phyloP scores from a whole-genome alignment of 768 basidiomycete species.

The Russula griseocarnosa region DNA sequence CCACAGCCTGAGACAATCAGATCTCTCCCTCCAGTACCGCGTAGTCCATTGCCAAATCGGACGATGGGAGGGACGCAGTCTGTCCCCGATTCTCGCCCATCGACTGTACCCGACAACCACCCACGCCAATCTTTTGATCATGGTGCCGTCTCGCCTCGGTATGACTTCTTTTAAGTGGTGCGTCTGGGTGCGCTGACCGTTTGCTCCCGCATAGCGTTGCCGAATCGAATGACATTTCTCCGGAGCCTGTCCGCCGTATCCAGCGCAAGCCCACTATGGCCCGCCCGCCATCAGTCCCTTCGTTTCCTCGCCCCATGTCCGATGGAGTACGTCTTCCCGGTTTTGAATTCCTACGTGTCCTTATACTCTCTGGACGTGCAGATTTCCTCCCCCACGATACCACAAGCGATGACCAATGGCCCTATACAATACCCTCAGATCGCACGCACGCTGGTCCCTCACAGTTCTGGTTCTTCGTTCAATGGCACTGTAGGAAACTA shows the following conservation, averaged over 20 bases:
- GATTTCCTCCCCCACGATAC: constrained; percentile 39
- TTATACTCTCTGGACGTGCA: constrained; percentile 21
- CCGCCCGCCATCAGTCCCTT: constrained; percentile 23
- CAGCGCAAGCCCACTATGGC: constrained; percentile 28
- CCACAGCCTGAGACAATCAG: constrained; percentile 15
- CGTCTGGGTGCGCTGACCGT: background rate
- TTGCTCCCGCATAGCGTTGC: constrained; percentile 21
- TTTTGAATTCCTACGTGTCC: constrained; percentile 6
- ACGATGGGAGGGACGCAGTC: constrained; percentile 24
- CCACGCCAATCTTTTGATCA: constrained; percentile 42
- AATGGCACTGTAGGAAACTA: constrained; percentile 41
- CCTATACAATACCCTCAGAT: constrained; percentile 56
- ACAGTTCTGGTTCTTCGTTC: constrained; percentile 42
- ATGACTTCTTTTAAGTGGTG: constrained; percentile 12
- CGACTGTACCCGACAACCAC: constrained; percentile 14
- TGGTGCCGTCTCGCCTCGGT: constrained; percentile 42
- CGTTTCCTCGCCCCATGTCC: constrained; percentile 22
- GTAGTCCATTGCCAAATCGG: constrained; percentile 22
- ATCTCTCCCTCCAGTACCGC: constrained; percentile 17
- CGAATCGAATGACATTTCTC: constrained; percentile 17
- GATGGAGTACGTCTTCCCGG: constrained; percentile 28
- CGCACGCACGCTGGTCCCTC: constrained; percentile 39
- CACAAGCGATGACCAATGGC: constrained; percentile 38
- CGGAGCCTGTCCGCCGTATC: constrained; percentile 26
- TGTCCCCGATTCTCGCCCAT: constrained; percentile 30